Evolutionary conservation across 176 grass and related monocot genomes (phyloP).

Genomic region (Aegilops bicornis): DNA sequence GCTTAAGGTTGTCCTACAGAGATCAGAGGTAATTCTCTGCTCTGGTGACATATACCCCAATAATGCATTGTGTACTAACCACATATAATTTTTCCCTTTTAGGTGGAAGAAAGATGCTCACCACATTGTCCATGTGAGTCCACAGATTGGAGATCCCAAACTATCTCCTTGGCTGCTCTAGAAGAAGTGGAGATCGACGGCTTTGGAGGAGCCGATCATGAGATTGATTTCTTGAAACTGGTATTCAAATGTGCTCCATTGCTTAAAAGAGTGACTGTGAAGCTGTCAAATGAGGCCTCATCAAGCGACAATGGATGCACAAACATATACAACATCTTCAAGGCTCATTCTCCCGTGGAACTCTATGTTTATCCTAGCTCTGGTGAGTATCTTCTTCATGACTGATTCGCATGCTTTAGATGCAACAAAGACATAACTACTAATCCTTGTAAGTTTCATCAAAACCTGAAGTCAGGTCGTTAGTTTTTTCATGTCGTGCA

Average conservation of each 20-base stretch:
- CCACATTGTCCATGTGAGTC: background rate
- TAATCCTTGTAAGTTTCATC: background rate
- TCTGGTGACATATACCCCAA: background rate
- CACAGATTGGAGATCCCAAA: background rate
- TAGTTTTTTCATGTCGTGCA: background rate
- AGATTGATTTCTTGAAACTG: background rate
- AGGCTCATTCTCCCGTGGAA: background rate
- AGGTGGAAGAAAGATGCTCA: background rate
- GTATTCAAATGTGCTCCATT: background rate
- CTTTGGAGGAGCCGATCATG: background rate
- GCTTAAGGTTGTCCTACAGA: background rate
- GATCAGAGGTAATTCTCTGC: background rate
- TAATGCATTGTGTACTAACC: background rate
- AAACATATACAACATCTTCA: background rate
- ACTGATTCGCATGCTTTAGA: background rate
- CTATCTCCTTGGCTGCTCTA: background rate
- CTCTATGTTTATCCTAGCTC: background rate
- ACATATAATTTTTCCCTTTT: background rate
- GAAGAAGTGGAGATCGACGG: background rate
- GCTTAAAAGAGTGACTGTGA: background rate
- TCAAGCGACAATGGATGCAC: background rate
- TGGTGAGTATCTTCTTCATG: background rate
- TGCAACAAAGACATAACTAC: background rate
- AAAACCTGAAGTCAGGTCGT: background rate
- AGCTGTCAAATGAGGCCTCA: background rate